phyloP scores from a whole-genome alignment of 2,329 filamentous ascomycete genomes.

The Penicillium sp. region DNA sequence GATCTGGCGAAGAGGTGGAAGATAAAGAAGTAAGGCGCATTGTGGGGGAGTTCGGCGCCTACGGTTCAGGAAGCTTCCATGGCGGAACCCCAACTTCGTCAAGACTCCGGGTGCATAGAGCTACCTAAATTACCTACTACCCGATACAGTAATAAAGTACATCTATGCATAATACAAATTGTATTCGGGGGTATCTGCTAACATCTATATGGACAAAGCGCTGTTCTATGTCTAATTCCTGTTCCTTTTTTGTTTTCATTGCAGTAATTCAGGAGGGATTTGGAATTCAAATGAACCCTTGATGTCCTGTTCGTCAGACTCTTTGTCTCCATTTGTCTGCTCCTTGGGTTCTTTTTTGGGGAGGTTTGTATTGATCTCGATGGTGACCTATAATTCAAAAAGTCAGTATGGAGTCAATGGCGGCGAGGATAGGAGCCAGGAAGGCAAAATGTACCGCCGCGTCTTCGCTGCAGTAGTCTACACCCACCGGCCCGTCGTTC shows the following conservation, averaged over 20 bases:
- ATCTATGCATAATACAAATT: neutral
- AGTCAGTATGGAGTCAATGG: slow-evolving; percentile 8
- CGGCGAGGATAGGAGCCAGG: slow-evolving; percentile 24
- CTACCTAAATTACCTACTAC: no score
- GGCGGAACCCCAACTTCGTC: slow-evolving; percentile 1
- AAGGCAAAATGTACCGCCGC: slow-evolving; percentile 53
- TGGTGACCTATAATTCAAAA: slow-evolving; percentile 39
- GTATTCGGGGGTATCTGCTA: slow-evolving; percentile 7
- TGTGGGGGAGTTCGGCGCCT: slow-evolving; percentile 21
- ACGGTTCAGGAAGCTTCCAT: slow-evolving; percentile 46
- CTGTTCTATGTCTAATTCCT: slow-evolving; percentile 8
- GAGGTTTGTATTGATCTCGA: slow-evolving; percentile 49
- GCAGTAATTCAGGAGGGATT: slow-evolving; percentile 28
- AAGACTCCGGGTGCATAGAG: neutral
- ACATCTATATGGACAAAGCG: slow-evolving; percentile 4
- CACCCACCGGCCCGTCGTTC: slow-evolving; percentile 75
- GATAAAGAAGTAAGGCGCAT: slow-evolving; percentile 12
- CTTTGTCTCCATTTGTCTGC: slow-evolving; percentile 13
- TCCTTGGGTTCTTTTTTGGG: slow-evolving; percentile 39
- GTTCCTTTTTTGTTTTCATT: slow-evolving; percentile 11
- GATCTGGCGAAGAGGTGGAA: slow-evolving; percentile 7
- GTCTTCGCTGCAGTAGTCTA: slow-evolving; percentile 58
- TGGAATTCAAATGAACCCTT: slow-evolving; percentile 27
- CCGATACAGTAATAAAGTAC: neutral
- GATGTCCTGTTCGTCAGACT: slow-evolving; percentile 2